Conservation (phyloP, 352 stramenopile species). For the Phytophthora palmivora region DNA sequence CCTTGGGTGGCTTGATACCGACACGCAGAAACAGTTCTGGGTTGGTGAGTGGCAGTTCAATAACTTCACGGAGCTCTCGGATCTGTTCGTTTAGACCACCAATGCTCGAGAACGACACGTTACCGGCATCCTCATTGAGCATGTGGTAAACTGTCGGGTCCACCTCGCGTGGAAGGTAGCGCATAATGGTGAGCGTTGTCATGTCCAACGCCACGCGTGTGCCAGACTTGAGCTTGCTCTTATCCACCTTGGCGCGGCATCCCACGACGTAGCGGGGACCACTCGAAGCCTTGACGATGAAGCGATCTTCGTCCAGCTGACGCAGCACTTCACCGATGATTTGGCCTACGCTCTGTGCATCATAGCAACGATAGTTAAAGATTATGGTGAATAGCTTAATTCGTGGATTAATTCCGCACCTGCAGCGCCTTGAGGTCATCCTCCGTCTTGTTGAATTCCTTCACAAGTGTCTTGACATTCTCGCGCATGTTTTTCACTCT, state of each 20-base stretch:
- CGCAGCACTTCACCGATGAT: constrained; percentile 99
- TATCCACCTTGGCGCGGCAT: constrained; percentile 95
- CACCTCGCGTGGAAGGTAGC: constrained; percentile 97
- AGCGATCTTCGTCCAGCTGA: constrained; percentile 97
- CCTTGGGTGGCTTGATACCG: constrained; percentile 98
- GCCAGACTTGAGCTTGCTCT: constrained; percentile 96
- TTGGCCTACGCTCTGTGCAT: constrained; percentile 96
- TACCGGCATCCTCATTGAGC: constrained; percentile 98
- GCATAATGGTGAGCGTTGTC: constrained; percentile 99
- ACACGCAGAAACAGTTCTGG: constrained; percentile 98
- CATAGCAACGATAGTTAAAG: constrained; percentile 17
- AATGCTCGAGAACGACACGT: constrained; percentile 98
- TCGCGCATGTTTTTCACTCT: constrained; percentile 97
- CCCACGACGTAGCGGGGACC: constrained; percentile 99
- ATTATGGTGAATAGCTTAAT: background rate
- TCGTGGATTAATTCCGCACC: constrained; percentile 31
- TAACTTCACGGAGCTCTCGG: constrained; percentile 95
- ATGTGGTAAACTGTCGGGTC: constrained; percentile 99
- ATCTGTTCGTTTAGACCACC: constrained; percentile 99
- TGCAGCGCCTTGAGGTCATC: constrained; percentile 97
- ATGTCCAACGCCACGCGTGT: constrained; percentile 99
- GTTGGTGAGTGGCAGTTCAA: constrained; percentile 99
- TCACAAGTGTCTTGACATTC: constrained; percentile 95
- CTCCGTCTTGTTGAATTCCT: constrained; percentile 99
- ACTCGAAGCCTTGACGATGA: constrained; percentile 99